phyloP scores from a whole-genome alignment of 2,329 filamentous ascomycete species.

The Nothopassalora personata region DNA sequence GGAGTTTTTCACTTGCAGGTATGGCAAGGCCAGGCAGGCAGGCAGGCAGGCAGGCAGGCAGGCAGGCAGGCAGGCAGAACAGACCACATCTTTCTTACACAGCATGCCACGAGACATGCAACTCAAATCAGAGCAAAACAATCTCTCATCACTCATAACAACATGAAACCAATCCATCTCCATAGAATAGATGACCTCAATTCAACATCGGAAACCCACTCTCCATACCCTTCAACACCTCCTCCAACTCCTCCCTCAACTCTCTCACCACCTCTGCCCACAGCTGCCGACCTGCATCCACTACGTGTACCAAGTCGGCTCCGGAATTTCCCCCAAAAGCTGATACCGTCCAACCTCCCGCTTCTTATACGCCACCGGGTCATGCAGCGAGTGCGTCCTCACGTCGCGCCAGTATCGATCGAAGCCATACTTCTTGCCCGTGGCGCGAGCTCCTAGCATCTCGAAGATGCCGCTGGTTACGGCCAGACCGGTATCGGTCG shows the following conservation, averaged over 20 bases:
- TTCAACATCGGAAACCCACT: background rate
- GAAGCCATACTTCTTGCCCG: conserved; percentile 53
- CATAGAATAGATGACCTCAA: background rate
- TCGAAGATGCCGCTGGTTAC: conserved; percentile 61
- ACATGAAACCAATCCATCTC: background rate
- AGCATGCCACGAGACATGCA: background rate
- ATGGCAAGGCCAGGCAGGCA: too few species aligned
- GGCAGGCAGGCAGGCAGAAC: background rate
- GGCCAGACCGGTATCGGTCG: conserved; percentile 54
- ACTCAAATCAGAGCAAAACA: background rate
- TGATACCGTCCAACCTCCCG: conserved; percentile 55
- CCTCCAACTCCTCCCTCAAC: background rate
- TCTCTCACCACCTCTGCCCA: background rate
- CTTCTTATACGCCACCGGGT: conserved; percentile 64
- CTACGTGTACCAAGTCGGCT: conserved; percentile 58
- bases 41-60: background rate
- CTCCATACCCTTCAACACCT: background rate
- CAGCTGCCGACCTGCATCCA: conserved; percentile 5
- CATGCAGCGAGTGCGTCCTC: conserved; percentile 61
- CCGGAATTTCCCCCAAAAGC: conserved; percentile 52
- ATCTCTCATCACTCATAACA: background rate
- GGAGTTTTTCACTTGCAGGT: background rate
- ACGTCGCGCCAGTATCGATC: conserved; percentile 64
- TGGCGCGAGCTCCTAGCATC: conserved; percentile 56
- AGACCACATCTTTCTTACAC: background rate